These are phyloP conservation scores for Microdochium paspali DNA, from an alignment of 2,329 filamentous ascomycete species.

Conservation along the genomic window DNA sequence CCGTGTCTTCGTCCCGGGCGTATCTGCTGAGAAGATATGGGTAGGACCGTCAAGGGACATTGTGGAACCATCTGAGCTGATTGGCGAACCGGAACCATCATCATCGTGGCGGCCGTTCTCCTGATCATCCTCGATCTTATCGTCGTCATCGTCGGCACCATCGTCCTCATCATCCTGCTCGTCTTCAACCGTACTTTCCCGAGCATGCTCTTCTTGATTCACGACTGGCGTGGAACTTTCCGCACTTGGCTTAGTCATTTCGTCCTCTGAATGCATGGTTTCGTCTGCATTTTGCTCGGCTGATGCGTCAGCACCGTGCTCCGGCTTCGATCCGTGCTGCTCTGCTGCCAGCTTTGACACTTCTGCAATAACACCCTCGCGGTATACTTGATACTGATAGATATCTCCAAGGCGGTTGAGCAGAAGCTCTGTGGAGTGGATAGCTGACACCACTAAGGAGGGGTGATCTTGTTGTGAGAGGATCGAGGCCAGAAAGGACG, in stretches of 20 bases:
- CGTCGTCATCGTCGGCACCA: conserved; percentile 37
- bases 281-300: conserved; percentile 15
- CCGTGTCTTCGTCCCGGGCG: conserved; percentile 55
- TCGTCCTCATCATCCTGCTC: conserved; percentile 38
- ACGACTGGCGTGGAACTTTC: conserved; percentile 10
- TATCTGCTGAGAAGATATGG: conserved; percentile 35
- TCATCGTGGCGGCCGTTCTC: conserved; percentile 37
- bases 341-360: conserved; percentile 68
- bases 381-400: conserved; percentile 93
- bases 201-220: conserved; percentile 34
- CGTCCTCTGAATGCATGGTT: conserved; percentile 19
- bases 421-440: conserved; percentile 84
- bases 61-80: conserved; percentile 56
- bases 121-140: conserved; percentile 44
- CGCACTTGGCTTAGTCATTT: conserved; percentile 1
- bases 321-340: conserved; percentile 26
- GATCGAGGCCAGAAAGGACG: conserved; percentile 91
- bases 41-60: conserved; percentile 51
- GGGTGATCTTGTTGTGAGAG: conserved; percentile 91
- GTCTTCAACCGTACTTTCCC: conserved; percentile 25
- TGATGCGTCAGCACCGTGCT: conserved; percentile 17
- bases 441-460: conserved; percentile 72
- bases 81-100: conserved; percentile 56
- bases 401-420: conserved; percentile 76
- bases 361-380: conserved; percentile 89